Evolutionary conservation across 2,329 filamentous ascomycete genomes (phyloP).

Genomic region (Xylaria sp.): DNA sequence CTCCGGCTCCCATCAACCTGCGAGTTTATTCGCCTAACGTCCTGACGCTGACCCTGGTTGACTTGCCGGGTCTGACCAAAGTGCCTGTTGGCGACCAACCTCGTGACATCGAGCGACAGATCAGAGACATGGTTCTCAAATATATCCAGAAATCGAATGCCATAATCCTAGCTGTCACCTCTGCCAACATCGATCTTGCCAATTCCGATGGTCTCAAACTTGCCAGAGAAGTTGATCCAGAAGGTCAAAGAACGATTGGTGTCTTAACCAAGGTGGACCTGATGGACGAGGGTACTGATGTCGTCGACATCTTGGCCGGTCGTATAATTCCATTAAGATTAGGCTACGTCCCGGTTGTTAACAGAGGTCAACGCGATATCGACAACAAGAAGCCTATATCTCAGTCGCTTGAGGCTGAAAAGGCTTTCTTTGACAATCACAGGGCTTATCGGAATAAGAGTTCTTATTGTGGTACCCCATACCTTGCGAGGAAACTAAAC

Average conservation of each 20-base stretch:
- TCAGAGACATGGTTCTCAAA: constrained; percentile 97
- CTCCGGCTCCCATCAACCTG: constrained; percentile 94
- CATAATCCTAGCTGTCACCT: constrained; percentile 95
- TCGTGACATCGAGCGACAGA: constrained; percentile 95
- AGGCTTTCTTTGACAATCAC: constrained; percentile 98
- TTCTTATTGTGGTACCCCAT: constrained; percentile 97
- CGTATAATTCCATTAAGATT: constrained; percentile 94
- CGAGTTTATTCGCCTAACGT: constrained; percentile 99
- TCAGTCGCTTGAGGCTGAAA: constrained; percentile 90
- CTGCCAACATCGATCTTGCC: constrained; percentile 96
- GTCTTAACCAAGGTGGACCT: constrained; percentile 98
- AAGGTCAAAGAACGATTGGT: constrained; percentile 97
- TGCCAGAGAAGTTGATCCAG: constrained; percentile 94
- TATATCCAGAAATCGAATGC: constrained; percentile 99
- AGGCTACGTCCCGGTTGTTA: constrained; percentile 97
- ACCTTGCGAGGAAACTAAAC: constrained; percentile 95
- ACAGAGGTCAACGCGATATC: constrained; percentile 96
- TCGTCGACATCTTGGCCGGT: constrained; percentile 97
- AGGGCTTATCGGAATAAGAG: constrained; percentile 99
- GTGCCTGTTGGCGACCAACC: constrained; percentile 97
- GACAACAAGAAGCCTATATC: constrained; percentile 97
- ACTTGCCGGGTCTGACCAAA: constrained; percentile 95
- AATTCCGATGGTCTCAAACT: constrained; percentile 98
- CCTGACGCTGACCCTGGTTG: constrained; percentile 93
- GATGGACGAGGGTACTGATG: constrained; percentile 98